These are phyloP conservation scores for Choiromyces venosus DNA, from an alignment of 495 filamentous ascomycete species.

Conservation along the genomic window DNA sequence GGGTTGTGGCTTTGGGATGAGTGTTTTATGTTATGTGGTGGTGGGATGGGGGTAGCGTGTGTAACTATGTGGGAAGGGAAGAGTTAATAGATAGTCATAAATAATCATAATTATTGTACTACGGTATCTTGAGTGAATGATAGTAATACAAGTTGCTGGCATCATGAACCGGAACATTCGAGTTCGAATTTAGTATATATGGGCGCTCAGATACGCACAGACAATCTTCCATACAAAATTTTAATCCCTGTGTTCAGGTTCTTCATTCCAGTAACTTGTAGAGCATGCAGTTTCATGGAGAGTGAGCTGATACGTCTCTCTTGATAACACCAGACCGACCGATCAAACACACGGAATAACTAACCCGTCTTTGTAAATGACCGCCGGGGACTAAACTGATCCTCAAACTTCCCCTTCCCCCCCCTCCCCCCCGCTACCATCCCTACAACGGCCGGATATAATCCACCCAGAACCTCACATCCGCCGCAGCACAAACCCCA, in stretches of 20 bases:
- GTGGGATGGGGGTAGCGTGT: too few relatives aligned
- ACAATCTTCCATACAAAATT: too few relatives aligned
- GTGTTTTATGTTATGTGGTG: too few relatives aligned
- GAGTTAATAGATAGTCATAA: neutral
- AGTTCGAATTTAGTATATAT: too few relatives aligned
- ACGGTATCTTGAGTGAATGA: neutral
- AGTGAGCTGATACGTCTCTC: neutral
- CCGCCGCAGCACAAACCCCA: neutral
- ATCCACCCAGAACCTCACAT: neutral
- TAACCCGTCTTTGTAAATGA: neutral
- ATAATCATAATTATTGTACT: neutral
- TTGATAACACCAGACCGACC: neutral
- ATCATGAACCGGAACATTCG: too few relatives aligned
- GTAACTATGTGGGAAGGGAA: neutral
- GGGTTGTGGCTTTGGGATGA: neutral
- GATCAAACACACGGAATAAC: neutral
- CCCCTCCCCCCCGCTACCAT: too few relatives aligned
- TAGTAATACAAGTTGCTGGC: too few relatives aligned
- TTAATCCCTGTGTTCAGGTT: too few relatives aligned
- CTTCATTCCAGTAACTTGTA: too few relatives aligned
- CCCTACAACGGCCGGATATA: neutral
- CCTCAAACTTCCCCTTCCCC: too few relatives aligned
- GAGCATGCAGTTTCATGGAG: neutral
- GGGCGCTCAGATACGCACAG: too few relatives aligned
- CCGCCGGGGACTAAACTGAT: too few relatives aligned